Conservation (phyloP, 2,329 filamentous ascomycete genomes). For the Talaromyces rugulosus region DNA sequence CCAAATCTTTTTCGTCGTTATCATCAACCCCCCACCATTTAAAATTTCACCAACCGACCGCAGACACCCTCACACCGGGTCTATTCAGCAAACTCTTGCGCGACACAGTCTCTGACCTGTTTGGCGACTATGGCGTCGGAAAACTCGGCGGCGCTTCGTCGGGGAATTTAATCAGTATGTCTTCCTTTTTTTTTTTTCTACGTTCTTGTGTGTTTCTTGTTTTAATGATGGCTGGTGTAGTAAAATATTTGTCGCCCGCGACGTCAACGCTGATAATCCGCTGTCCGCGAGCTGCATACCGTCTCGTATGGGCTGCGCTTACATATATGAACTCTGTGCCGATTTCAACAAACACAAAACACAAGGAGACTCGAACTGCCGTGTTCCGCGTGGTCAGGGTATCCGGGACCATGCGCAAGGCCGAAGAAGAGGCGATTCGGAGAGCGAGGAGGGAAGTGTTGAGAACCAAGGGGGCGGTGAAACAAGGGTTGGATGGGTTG, state of each 20-base stretch:
- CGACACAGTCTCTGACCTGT: slow-evolving; percentile 65
- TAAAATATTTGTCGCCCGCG: slow-evolving; percentile 89
- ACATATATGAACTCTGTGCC: slow-evolving; percentile 72
- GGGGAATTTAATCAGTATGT: slow-evolving; percentile 63
- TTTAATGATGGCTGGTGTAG: slow-evolving; percentile 39
- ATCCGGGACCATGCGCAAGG: slow-evolving; percentile 88
- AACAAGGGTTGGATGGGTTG: slow-evolving; percentile 35
- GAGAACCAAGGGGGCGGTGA: slow-evolving; percentile 52
- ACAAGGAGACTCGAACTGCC: slow-evolving; percentile 46
- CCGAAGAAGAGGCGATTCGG: slow-evolving; percentile 82
- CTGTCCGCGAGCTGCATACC: slow-evolving; percentile 75
- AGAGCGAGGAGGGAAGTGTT: slow-evolving; percentile 69
- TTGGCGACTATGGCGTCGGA: slow-evolving; percentile 78
- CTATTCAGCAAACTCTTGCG: slow-evolving; percentile 66
- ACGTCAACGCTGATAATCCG: slow-evolving; percentile 92
- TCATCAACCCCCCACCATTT: slow-evolving; percentile 56
- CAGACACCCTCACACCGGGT: slow-evolving; percentile 63
- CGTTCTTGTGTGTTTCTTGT: not conserved
- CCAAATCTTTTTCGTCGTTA: slow-evolving; percentile 15
- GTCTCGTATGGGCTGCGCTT: slow-evolving; percentile 84
- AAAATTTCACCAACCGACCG: slow-evolving; percentile 73
- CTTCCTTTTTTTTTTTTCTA: not conserved
- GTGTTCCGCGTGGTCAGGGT: slow-evolving; percentile 82
- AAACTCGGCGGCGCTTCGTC: slow-evolving; percentile 60
- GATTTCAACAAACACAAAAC: slow-evolving; percentile 15